These are phyloP conservation scores for Paraleonurus japonicus DNA, from an alignment of 257 asterid species.

Conservation along the genomic window DNA sequence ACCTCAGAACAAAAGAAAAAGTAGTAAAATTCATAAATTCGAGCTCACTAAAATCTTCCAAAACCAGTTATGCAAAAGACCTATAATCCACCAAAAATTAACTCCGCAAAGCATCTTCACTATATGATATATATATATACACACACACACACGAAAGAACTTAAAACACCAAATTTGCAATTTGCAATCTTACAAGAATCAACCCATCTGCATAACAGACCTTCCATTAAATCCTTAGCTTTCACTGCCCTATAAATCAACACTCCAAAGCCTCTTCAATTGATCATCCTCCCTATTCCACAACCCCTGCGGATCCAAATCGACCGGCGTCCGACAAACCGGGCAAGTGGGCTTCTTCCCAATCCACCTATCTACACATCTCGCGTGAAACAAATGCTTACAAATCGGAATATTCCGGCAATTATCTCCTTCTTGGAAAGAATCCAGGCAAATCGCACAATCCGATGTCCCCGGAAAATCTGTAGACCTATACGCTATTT, in stretches of 20 bases:
- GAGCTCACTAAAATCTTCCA: neutral
- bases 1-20: neutral
- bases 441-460: constrained; percentile 83
- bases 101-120: constrained; percentile 5
- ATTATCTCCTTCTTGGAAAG: constrained; percentile 54
- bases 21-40: neutral
- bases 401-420: constrained; percentile 69
- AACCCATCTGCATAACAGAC: constrained; percentile 15
- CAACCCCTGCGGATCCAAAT: constrained; percentile 32
- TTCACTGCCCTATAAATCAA: constrained; percentile 32
- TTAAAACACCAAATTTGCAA: constrained; percentile 6
- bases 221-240: neutral
- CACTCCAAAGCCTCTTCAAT: constrained; percentile 66
- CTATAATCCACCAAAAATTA: neutral
- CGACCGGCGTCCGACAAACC: constrained; percentile 67
- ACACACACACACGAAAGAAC: constrained; percentile 1
- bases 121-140: neutral
- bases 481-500: constrained; percentile 33
- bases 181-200: constrained; percentile 21
- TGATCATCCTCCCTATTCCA: constrained; percentile 42
- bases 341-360: constrained; percentile 72
- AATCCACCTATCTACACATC: constrained; percentile 81
- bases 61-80: neutral
- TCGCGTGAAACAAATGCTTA: constrained; percentile 63
- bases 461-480: constrained; percentile 37